Evolutionary conservation across 2,329 filamentous ascomycete species (phyloP).

Genomic region (Nectriaceae sp.): DNA sequence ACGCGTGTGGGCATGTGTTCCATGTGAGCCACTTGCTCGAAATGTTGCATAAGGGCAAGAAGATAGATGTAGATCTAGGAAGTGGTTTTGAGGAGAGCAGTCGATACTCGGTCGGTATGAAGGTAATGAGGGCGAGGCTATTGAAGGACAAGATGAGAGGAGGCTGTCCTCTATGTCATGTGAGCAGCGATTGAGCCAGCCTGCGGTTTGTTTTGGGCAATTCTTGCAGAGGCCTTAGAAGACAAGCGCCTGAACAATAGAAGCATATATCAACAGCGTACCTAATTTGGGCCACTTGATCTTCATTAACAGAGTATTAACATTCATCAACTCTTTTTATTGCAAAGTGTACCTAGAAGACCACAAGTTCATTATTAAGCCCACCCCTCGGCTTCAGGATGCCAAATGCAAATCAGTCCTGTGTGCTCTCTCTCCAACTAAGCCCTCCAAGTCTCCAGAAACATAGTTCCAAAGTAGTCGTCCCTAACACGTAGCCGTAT

Average conservation of each 20-base stretch:
- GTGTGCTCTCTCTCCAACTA: slow-evolving; percentile 5
- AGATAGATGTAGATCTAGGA: slow-evolving; percentile 49
- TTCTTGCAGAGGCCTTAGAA: background rate
- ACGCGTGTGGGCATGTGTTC: slow-evolving; percentile 81
- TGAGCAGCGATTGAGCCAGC: slow-evolving; percentile 15
- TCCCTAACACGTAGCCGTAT: background rate
- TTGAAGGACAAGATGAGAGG: slow-evolving; percentile 69
- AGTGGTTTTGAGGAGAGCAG: slow-evolving; percentile 43
- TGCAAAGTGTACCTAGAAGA: background rate
- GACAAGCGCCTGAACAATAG: background rate
- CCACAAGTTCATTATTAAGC: background rate
- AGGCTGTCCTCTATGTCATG: slow-evolving; percentile 63
- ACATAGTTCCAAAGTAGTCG: slow-evolving; percentile 6
- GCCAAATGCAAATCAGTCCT: slow-evolving; percentile 1
- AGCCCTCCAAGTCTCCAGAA: background rate
- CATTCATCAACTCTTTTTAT: background rate
- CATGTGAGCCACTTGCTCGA: slow-evolving; percentile 73
- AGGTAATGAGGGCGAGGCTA: slow-evolving; percentile 83
- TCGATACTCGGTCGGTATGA: slow-evolving; percentile 74
- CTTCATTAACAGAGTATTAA: background rate
- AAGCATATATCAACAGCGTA: background rate
- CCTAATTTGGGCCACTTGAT: background rate
- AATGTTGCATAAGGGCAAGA: slow-evolving; percentile 47
- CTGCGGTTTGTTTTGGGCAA: too few relatives aligned
- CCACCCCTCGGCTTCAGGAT: background rate